Conservation (phyloP, 2,329 filamentous ascomycete genomes). For the Pestalotiopsis sp. region DNA sequence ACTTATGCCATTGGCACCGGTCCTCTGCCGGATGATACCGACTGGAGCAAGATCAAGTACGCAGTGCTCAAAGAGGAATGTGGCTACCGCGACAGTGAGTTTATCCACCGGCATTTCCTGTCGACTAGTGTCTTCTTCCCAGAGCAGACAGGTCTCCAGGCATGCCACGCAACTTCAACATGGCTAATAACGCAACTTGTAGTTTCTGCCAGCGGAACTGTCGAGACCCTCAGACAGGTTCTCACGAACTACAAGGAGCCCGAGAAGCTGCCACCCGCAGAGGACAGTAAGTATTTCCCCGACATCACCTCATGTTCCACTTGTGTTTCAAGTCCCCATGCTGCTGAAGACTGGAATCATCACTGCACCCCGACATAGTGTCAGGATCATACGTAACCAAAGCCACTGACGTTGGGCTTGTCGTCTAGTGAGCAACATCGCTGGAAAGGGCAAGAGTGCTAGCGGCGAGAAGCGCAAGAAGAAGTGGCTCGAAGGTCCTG, state of each 20-base stretch:
- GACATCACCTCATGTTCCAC: background rate
- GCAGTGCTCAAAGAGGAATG: background rate
- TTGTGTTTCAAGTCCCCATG: background rate
- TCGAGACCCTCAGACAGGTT: background rate
- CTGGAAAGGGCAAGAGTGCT: background rate
- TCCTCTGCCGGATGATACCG: background rate
- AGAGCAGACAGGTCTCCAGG: background rate
- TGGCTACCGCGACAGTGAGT: background rate
- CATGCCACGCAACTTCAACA: background rate
- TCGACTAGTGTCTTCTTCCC: background rate
- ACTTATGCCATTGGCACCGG: background rate
- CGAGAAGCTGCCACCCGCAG: background rate
- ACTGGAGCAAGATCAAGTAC: background rate
- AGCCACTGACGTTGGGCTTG: background rate
- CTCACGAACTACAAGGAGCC: slow-evolving; percentile 1
- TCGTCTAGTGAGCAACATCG: background rate
- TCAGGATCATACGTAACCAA: background rate
- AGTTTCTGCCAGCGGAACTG: background rate
- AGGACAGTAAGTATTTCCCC: background rate
- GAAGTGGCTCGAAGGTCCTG: background rate
- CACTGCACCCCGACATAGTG: background rate
- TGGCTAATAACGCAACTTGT: background rate
- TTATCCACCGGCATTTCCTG: background rate
- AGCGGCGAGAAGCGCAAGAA: background rate
- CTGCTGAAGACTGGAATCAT: background rate